These are phyloP conservation scores for Fusarium drepaniforme DNA, from an alignment of 2,329 filamentous ascomycete genomes.

Conservation along the genomic window DNA sequence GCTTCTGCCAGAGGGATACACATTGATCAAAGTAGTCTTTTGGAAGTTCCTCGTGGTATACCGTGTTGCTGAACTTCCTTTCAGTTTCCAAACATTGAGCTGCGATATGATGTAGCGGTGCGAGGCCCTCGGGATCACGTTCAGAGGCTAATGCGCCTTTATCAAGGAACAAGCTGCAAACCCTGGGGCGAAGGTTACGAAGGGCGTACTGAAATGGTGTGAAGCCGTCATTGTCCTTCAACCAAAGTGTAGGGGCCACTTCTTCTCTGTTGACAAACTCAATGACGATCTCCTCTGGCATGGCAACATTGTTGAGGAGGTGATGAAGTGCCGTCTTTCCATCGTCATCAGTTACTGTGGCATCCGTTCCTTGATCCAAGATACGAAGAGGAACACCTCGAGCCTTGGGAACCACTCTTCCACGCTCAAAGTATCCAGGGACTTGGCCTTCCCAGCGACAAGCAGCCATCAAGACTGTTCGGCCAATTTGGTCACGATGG, in stretches of 20 bases:
- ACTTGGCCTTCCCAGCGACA: conserved; percentile 14
- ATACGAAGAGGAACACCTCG: conserved; percentile 15
- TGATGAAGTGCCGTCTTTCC: conserved; percentile 39
- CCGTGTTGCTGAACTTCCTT: not conserved
- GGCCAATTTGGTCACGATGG: conserved; percentile 27
- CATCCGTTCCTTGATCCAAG: conserved; percentile 26
- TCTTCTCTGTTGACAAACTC: conserved; percentile 31
- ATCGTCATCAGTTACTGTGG: conserved; percentile 16
- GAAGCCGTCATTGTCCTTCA: conserved; percentile 19
- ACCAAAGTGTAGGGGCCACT: conserved; percentile 13
- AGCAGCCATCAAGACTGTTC: conserved; percentile 36
- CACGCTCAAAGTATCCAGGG: not conserved
- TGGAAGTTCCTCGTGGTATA: not conserved
- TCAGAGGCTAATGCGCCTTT: conserved; percentile 25
- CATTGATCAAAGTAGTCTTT: conserved; percentile 18
- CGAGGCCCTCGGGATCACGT: conserved; percentile 22
- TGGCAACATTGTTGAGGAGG: conserved; percentile 25
- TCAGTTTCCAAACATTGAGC: conserved; percentile 10
- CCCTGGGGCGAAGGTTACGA: conserved; percentile 12
- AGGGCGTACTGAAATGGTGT: conserved; percentile 32
- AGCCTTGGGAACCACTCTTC: not conserved
- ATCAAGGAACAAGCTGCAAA: conserved; percentile 28
- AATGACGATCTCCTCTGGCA: conserved; percentile 15
- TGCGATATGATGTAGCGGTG: conserved; percentile 34
- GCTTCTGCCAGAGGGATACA: conserved; percentile 18